phyloP scores from a whole-genome alignment of 768 basidiomycete genomes.

The Suillus variegatus region DNA sequence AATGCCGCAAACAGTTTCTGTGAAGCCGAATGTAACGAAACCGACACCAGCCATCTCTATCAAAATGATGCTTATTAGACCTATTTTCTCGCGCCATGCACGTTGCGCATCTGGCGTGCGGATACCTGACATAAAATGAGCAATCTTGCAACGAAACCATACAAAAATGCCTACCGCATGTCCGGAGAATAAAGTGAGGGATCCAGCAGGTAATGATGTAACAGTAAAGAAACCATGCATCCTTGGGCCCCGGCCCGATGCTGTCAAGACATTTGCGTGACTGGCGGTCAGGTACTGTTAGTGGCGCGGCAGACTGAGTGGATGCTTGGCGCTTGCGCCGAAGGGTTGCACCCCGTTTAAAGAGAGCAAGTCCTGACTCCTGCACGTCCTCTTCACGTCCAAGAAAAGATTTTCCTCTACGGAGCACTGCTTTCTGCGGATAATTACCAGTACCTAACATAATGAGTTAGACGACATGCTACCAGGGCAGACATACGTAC shows the following conservation, averaged over 20 bases:
- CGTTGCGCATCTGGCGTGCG: conserved; percentile 90
- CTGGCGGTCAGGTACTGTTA: conserved; percentile 37
- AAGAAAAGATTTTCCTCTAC: conserved; percentile 88
- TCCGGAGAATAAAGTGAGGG: conserved; percentile 73
- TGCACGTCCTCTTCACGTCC: conserved; percentile 88
- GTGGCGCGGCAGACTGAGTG: conserved; percentile 39
- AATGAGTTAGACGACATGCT: conserved; percentile 4
- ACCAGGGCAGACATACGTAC: conserved; percentile 49
- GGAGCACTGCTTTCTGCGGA: conserved; percentile 55
- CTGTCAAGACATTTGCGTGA: conserved; percentile 63
- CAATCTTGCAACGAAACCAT: background rate
- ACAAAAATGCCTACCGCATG: conserved; percentile 62
- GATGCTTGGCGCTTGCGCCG: conserved; percentile 64
- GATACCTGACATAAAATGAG: conserved; percentile 57
- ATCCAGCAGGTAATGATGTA: conserved; percentile 80
- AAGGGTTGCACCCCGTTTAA: conserved; percentile 82
- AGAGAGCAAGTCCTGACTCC: conserved; percentile 90
- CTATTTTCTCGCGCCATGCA: conserved; percentile 99
- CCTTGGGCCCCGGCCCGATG: conserved; percentile 84
- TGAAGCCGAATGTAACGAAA: conserved; percentile 99
- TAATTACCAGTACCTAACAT: conserved; percentile 74
- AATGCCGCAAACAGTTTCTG: conserved; percentile 87
- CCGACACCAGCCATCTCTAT: conserved; percentile 92
- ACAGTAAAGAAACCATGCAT: conserved; percentile 96
- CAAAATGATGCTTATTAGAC: conserved; percentile 78